These are phyloP conservation scores for Starmera dryadoides DNA, from an alignment of 805 yeast species.

Conservation along the genomic window DNA sequence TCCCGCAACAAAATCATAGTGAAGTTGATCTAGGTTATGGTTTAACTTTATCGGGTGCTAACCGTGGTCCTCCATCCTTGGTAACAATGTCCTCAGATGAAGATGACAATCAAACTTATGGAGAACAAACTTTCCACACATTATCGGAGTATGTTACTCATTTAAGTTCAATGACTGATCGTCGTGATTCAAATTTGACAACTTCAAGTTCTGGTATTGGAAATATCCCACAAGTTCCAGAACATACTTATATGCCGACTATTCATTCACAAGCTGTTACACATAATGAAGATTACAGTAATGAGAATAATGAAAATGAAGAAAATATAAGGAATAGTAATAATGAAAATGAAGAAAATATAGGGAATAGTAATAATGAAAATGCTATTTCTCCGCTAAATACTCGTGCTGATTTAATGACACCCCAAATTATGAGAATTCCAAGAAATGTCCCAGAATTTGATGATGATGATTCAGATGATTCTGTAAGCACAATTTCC, in stretches of 20 bases:
- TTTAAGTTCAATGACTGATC: slow-evolving; percentile 9
- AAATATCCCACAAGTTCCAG: not conserved
- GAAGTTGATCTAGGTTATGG: slow-evolving; percentile 20
- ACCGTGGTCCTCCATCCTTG: slow-evolving; percentile 20
- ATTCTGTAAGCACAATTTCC: not conserved
- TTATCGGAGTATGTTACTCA: slow-evolving; percentile 16
- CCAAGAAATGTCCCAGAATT: not conserved
- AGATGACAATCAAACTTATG: slow-evolving; percentile 1
- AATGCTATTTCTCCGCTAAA: no score
- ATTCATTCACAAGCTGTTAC: not conserved
- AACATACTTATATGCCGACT: not conserved
- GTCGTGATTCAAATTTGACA: not conserved
- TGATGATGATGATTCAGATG: not conserved
- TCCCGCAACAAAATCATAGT: not conserved
- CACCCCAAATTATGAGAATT: not conserved
- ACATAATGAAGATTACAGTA: not conserved
- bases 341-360: not conserved
- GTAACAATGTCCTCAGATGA: slow-evolving; percentile 11
- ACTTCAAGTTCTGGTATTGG: not conserved
- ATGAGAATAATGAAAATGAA: no score
- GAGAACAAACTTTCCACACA: not conserved
- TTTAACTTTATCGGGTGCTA: slow-evolving; percentile 11
- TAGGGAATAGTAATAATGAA: not conserved
- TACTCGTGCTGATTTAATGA: not conserved
- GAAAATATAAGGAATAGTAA: no score